phyloP scores from a whole-genome alignment of 345 rosid genomes.

The Gynandropsis gynandra region DNA sequence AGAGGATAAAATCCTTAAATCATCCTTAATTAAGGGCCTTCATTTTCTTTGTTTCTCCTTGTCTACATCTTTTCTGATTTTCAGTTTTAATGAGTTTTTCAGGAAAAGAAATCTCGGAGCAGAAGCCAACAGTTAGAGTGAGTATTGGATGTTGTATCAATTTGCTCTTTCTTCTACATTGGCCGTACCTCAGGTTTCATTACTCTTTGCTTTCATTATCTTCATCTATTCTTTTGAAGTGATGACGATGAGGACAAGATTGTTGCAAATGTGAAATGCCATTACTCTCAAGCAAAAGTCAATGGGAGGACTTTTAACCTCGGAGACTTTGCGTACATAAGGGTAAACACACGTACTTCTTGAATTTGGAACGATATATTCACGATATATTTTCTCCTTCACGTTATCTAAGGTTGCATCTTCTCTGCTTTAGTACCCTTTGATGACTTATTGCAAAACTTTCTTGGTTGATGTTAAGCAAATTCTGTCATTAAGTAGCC shows the following conservation, averaged over 20 bases:
- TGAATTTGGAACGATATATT: background rate
- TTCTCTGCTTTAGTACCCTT: conserved; percentile 6
- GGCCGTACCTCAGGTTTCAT: conserved; percentile 7
- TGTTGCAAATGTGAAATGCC: conserved; percentile 76
- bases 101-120: conserved; percentile 42
- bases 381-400: too few species aligned
- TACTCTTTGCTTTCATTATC: conserved; percentile 18
- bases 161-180: conserved; percentile 13
- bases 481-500: conserved; percentile 11
- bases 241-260: conserved; percentile 71
- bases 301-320: conserved; percentile 40
- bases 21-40: conserved; percentile 8
- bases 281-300: conserved; percentile 65
- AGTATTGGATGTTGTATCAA: conserved; percentile 20
- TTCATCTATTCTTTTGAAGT: conserved; percentile 23
- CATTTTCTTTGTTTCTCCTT: conserved; percentile 1
- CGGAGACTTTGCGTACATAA: conserved; percentile 66
- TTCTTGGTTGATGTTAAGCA: conserved; percentile 10
- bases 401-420: too few species aligned
- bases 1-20: background rate
- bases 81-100: conserved; percentile 29
- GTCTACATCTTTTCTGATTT: conserved; percentile 18
- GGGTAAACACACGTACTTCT: conserved; percentile 40
- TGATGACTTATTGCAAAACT: background rate
- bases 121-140: conserved; percentile 32